phyloP scores from a whole-genome alignment of 352 stramenopile genomes.

The Phytopythium oedochilum region DNA sequence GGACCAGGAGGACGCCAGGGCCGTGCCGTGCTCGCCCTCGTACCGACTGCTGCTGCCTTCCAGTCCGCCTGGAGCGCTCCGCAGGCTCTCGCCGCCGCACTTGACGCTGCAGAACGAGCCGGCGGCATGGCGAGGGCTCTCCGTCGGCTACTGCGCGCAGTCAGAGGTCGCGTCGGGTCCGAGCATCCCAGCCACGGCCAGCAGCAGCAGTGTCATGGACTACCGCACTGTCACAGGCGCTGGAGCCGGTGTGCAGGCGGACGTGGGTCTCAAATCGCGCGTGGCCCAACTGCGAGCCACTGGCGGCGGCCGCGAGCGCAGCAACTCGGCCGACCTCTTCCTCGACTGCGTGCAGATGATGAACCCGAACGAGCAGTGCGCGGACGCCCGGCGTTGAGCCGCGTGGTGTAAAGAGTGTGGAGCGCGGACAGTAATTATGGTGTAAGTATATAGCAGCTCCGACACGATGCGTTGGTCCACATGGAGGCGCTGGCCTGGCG shows the following conservation, averaged over 20 bases:
- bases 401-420: too few relatives aligned
- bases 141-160: slow-evolving; percentile 1
- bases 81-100: slow-evolving; percentile 13
- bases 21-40: not conserved
- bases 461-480: too few relatives aligned
- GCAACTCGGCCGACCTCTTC: slow-evolving; percentile 80
- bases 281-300: slow-evolving; percentile 39
- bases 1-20: slow-evolving; percentile 2
- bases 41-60: slow-evolving; percentile 9
- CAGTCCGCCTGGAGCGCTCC: too few relatives aligned
- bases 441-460: too few relatives aligned
- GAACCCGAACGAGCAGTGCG: slow-evolving; percentile 19
- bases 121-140: slow-evolving; percentile 46
- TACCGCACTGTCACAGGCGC: too few relatives aligned
- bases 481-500: too few relatives aligned
- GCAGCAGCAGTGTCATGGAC: too few relatives aligned
- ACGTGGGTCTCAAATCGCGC: slow-evolving; percentile 28
- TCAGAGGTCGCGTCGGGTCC: too few relatives aligned
- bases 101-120: slow-evolving; percentile 46
- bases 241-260: too few relatives aligned
- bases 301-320: slow-evolving; percentile 36
- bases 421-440: too few relatives aligned
- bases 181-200: too few relatives aligned
- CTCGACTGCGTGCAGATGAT: slow-evolving; percentile 74
- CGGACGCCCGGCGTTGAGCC: not conserved